Base-by-base conservation (phyloP, 1,284 basidiomycete species). In the Leccinum pallidistipes region DNA sequence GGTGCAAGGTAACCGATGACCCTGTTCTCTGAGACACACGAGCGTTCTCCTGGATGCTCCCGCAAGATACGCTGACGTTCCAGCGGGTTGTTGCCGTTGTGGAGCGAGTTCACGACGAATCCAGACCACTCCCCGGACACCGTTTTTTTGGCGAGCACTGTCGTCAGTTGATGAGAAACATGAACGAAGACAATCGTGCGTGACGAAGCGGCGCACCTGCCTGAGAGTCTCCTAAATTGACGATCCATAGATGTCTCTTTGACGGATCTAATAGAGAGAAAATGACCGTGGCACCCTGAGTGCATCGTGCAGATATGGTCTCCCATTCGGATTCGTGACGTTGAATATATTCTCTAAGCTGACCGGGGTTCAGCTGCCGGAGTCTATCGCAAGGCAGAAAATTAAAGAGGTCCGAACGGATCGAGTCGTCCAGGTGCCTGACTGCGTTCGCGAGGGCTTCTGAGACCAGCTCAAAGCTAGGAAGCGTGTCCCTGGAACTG, bases 1-100 rank as follows among this genome's bases (percentile, higher is more conserved):
- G 86, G 86, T 47, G 84, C 84, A 49, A 89, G 79, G 62, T 83
- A 86, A 21, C 87, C 87, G 18, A 89, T 72, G 51, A 90, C 81
- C 64, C 87, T 80, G 63, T 83, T 74, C 57, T 86, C 77, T 49
- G 77, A 59, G 38, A 86, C 69, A 64, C 79, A 83, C 53, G 81
- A 76, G 1, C 66, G 66, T 70, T 90, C 87, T 40, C 77, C 81
- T 45, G 83, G 80, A 66, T 90, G 87, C 63, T 86, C 83, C 57
- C 69, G 69, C 58, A 68, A 71, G 62, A 90, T 78, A 31, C 80
- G 80, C 50, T 78, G 74, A 1, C 77, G 73, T 71, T 89, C 87
- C 4, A 62, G 61, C 36, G 69, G 65, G 65, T 85, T 82, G 50
- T 77, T 72, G 40, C 82, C 83, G 64, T 87, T 86, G 70, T 89